Percentiles rank a stretch among this genome's conserved stretches.
Conservation (phyloP, 164 flowering plant genomes). For the Cinnamomum micranthum region DNA sequence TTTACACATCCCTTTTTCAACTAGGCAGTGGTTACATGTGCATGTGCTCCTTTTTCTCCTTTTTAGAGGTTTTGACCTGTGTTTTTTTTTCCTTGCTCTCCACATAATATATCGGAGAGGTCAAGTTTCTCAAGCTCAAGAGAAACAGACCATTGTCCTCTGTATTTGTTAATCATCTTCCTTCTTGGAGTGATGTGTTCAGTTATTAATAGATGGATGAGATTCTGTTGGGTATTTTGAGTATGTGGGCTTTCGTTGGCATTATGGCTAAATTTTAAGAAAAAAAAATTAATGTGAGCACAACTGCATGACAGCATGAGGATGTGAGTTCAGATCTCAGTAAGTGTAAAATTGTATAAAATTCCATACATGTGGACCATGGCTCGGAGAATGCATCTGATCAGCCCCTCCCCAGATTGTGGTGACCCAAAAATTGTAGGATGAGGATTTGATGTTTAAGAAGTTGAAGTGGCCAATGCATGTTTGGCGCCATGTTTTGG, state of each 20-base stretch:
- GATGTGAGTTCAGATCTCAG: background rate
- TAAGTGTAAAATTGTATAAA: no score
- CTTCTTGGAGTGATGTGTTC: constrained; percentile 8
- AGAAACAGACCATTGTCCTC: background rate
- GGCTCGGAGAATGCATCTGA: no score
- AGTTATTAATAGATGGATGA: constrained; percentile 8
- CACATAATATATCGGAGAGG: background rate
- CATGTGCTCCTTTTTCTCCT: background rate
- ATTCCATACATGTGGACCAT: background rate
- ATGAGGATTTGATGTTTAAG: no score
- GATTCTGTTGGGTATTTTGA: background rate
- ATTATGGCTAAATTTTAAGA: no score
- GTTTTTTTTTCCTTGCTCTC: background rate
- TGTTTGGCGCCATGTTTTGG: no score
- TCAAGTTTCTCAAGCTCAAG: constrained; percentile 6
- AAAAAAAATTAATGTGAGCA: no score
- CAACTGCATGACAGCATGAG: no score
- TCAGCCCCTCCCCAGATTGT: no score
- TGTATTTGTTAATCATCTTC: constrained; percentile 6
- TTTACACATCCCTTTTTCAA: constrained; percentile 19
- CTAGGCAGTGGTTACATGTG: constrained; percentile 4
- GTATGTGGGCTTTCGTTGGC: background rate
- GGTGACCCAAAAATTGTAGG: no score
- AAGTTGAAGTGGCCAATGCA: no score
- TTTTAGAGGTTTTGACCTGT: background rate